Evolutionary conservation across 306 rosid species (phyloP).

Genomic region (Lagenaria siceraria): DNA sequence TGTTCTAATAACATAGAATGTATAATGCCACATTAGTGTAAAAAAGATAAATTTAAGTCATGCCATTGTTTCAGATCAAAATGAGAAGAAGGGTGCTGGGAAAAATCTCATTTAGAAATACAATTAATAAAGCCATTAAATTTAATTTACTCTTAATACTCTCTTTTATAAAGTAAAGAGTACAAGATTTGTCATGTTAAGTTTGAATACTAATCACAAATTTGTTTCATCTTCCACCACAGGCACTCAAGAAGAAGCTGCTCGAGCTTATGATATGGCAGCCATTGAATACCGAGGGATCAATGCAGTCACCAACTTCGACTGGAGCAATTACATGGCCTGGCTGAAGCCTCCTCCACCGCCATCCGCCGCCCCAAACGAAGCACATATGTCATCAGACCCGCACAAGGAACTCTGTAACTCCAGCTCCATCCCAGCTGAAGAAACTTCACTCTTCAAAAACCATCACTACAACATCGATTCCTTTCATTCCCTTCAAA

Average conservation of each 20-base stretch:
- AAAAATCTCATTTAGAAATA: too few relatives aligned
- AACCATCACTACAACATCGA: constrained; percentile 8
- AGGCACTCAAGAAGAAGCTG: constrained; percentile 93
- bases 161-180: neutral
- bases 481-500: constrained; percentile 15
- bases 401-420: neutral
- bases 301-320: constrained; percentile 85
- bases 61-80: too few relatives aligned
- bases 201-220: neutral
- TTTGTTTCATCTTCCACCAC: neutral
- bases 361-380: constrained; percentile 11
- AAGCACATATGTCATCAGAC: neutral
- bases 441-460: constrained; percentile 20
- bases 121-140: too few relatives aligned
- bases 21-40: too few relatives aligned
- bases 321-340: constrained; percentile 61
- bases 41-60: too few relatives aligned
- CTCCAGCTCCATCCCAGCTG: constrained; percentile 1
- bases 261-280: constrained; percentile 78
- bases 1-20: too few relatives aligned
- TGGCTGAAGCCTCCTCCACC: constrained; percentile 83
- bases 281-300: constrained; percentile 85
- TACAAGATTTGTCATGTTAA: neutral
- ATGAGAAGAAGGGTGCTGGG: too few relatives aligned
- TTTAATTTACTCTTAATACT: neutral